Percentiles rank a stretch among this genome's conserved stretches.
Conservation (phyloP, 2,329 filamentous ascomycete species). For the Pseudocercospora macadamiae region DNA sequence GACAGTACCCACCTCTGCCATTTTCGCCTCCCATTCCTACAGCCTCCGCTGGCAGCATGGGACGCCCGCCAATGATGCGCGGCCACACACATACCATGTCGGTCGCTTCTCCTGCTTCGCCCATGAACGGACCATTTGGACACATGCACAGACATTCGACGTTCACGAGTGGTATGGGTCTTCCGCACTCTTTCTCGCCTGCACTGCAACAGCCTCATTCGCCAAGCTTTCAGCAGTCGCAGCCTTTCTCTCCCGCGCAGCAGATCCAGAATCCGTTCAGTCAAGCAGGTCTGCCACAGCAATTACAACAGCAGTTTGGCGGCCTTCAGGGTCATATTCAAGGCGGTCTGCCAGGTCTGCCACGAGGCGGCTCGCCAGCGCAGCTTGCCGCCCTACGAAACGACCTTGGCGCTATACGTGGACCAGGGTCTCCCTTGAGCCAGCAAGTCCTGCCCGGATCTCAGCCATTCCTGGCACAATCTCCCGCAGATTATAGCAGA, state of each 20-base stretch:
- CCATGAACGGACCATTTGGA: conserved; percentile 57
- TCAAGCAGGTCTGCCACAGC: conserved; percentile 14
- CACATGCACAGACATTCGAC: conserved; percentile 73
- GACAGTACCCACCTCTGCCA: conserved; percentile 70
- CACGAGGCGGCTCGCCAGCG: conserved; percentile 50
- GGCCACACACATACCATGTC: conserved; percentile 59
- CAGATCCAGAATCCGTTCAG: conserved; percentile 3
- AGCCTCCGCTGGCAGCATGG: conserved; percentile 70
- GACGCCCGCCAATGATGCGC: conserved; percentile 35
- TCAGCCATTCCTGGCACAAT: conserved; percentile 29
- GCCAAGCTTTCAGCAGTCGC: conserved; percentile 3
- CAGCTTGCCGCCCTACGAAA: conserved; percentile 41
- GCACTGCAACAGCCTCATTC: conserved; percentile 58
- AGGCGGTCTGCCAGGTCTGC: conserved; percentile 35
- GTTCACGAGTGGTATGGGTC: conserved; percentile 69
- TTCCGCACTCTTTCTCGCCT: conserved; percentile 43
- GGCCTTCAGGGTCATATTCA: conserved; percentile 8
- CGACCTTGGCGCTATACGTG: conserved; percentile 31
- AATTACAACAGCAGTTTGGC: conserved; percentile 25
- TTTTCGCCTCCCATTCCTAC: conserved; percentile 84
- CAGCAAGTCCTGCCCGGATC: conserved; percentile 33
- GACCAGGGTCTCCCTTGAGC: conserved; percentile 65
- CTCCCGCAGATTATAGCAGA: conserved; percentile 35
- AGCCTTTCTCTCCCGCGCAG: conserved; percentile 2
- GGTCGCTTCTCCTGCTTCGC: conserved; percentile 73